Conservation (phyloP, 768 basidiomycete species). For the Tylopilus vinaceipallidus region DNA sequence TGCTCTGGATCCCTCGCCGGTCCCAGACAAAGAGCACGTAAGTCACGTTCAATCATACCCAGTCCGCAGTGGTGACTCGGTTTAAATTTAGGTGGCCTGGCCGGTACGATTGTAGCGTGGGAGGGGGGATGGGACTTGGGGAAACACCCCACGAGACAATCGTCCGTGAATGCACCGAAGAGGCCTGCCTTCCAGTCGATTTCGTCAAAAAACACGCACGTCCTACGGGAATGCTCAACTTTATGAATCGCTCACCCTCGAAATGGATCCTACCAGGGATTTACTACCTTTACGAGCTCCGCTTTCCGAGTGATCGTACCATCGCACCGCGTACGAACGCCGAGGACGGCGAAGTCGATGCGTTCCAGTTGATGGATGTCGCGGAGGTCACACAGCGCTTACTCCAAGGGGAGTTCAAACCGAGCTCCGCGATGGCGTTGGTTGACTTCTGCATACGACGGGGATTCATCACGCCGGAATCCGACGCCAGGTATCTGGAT, state of each 20-base stretch:
- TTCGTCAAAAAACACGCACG: constrained; percentile 34
- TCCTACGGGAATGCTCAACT: constrained; percentile 39
- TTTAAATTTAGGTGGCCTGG: constrained; percentile 28
- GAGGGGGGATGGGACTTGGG: constrained; percentile 42
- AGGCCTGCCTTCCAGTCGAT: constrained; percentile 39
- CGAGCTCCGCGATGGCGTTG: constrained; percentile 43
- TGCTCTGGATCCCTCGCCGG: constrained; percentile 42
- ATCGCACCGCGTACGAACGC: constrained; percentile 36
- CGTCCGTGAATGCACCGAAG: constrained; percentile 42
- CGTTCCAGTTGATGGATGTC: constrained; percentile 38
- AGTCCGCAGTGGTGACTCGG: neutral
- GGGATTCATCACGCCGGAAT: constrained; percentile 28
- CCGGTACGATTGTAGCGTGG: constrained; percentile 42
- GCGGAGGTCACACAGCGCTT: constrained; percentile 34
- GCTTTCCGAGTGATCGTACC: constrained; percentile 35
- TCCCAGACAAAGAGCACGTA: constrained; percentile 41
- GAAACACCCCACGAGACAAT: constrained; percentile 37
- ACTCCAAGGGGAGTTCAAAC: constrained; percentile 38
- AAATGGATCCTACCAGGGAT: constrained; percentile 45
- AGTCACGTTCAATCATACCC: constrained; percentile 4
- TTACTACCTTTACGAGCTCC: constrained; percentile 45
- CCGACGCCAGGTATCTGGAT: constrained; percentile 22
- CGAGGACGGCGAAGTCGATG: constrained; percentile 43
- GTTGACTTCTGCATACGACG: constrained; percentile 42
- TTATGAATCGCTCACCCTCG: constrained; percentile 41